These are phyloP conservation scores for Tilletia walkeri DNA, from an alignment of 1,284 basidiomycete species.

Conservation along the genomic window DNA sequence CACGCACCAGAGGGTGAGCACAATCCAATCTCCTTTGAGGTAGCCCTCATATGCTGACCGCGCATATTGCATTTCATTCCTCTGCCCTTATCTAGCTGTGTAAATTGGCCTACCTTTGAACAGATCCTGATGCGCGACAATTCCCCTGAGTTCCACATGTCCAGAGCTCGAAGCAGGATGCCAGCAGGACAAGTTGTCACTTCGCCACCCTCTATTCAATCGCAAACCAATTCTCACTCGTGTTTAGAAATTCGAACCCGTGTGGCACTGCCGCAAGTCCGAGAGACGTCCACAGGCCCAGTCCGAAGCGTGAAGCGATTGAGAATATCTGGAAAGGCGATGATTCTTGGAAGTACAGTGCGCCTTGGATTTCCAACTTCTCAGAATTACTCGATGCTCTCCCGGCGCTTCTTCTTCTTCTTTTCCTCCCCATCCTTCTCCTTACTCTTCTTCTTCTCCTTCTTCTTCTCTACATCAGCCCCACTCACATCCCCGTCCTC, in stretches of 20 bases:
- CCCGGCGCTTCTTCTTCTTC: constrained; percentile 13
- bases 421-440: constrained; percentile 20
- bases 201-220: too few species aligned
- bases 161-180: too few species aligned
- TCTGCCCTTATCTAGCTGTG: not conserved
- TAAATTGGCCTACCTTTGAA: not conserved
- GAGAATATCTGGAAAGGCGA: too few species aligned
- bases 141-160: too few species aligned
- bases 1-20: constrained; percentile 76
- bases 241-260: too few species aligned
- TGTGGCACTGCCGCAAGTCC: too few species aligned
- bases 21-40: constrained; percentile 18
- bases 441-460: constrained; percentile 17
- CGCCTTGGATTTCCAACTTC: not conserved
- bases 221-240: too few species aligned
- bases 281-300: not conserved
- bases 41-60: not conserved
- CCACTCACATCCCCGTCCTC: constrained; percentile 19
- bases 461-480: constrained; percentile 16
- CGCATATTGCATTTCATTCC: not conserved
- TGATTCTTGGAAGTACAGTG: too few species aligned
- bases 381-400: not conserved
- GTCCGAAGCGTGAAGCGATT: too few species aligned
- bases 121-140: too few species aligned
- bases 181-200: too few species aligned